Evolutionary conservation across 805 yeast genomes (phyloP).

Genomic region (Myxozyma nipponensis): DNA sequence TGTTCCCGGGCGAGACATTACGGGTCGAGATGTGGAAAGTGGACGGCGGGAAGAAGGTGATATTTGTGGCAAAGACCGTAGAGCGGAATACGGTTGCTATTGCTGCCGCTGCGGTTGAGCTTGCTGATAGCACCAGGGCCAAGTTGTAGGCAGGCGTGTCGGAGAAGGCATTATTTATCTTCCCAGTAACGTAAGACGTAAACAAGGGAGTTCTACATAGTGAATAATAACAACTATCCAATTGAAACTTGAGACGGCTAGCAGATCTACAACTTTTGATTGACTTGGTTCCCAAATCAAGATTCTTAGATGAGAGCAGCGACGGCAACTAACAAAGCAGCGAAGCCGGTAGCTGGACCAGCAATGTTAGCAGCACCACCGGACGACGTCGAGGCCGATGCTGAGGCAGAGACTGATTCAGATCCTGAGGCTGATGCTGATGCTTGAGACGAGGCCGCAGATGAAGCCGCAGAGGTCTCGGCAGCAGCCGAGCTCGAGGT

Average conservation of each 20-base stretch:
- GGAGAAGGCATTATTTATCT: no score
- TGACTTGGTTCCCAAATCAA: no score
- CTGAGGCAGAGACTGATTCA: constrained; percentile 1
- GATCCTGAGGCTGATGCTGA: constrained; percentile 14
- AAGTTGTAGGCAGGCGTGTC: constrained; percentile 15
- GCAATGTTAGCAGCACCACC: constrained; percentile 1
- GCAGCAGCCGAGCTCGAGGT: constrained; percentile 22
- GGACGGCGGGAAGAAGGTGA: constrained; percentile 50
- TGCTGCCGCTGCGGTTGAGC: constrained; percentile 79
- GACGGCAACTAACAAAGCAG: constrained; percentile 6
- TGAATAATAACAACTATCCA: no score
- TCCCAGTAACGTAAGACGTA: no score
- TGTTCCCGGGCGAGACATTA: constrained; percentile 90
- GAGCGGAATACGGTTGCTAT: constrained; percentile 77
- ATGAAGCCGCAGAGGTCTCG: constrained; percentile 5
- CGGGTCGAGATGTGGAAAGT: constrained; percentile 80
- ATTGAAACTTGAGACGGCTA: no score
- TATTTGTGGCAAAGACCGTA: constrained; percentile 76
- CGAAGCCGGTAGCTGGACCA: constrained; percentile 3
- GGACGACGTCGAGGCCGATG: not conserved
- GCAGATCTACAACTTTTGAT: no score
- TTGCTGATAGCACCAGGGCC: constrained; percentile 34
- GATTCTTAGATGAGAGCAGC: constrained; percentile 30
- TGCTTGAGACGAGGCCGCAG: constrained; percentile 20
- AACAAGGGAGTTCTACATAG: no score